phyloP scores from a whole-genome alignment of 139 green algal species.

The Tetraselmis chui region DNA sequence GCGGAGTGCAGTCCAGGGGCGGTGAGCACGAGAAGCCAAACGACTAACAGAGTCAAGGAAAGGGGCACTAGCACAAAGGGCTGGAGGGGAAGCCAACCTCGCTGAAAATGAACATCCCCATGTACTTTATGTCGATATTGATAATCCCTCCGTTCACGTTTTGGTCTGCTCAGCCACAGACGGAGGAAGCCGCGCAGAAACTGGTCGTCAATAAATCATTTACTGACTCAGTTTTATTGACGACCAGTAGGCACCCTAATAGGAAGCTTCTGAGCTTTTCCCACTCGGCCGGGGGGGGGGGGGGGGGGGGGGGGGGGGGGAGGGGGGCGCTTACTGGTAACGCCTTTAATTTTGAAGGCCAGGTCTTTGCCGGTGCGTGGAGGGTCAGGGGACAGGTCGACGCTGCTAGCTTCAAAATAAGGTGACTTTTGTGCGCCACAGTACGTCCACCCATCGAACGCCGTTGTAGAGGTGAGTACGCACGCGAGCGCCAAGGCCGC shows the following conservation, averaged over 20 bases:
- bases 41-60: too few species aligned
- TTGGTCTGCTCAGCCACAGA: neutral
- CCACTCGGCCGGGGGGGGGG: too few species aligned
- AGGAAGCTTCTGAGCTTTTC: too few species aligned
- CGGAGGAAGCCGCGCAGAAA: neutral
- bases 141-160: neutral
- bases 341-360: neutral
- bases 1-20: too few species aligned
- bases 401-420: neutral
- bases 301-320: too few species aligned
- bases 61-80: too few species aligned
- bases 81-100: too few species aligned
- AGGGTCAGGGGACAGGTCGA: neutral
- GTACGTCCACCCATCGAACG: neutral
- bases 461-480: neutral
- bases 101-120: neutral
- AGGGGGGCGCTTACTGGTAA: neutral
- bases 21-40: too few species aligned
- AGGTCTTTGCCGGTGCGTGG: neutral
- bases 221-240: neutral
- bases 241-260: too few species aligned
- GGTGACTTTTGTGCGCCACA: neutral
- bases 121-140: neutral
- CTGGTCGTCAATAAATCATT: neutral
- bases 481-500: neutral